Conservation (phyloP, 768 basidiomycete genomes). For the Suillus spraguei region DNA sequence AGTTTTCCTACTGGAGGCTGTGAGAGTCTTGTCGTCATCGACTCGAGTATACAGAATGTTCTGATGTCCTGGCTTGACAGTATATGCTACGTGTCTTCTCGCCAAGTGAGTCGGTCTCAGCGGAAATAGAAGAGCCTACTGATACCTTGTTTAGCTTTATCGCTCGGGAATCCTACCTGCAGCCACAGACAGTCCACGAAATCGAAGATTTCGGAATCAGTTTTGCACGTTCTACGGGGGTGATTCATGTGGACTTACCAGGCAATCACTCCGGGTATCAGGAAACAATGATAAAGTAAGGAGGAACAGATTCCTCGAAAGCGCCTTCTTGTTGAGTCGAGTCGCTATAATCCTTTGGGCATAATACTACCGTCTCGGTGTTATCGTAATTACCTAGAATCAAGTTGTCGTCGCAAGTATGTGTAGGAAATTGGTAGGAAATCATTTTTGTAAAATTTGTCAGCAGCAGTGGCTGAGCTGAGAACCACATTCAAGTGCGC, state of each 20-base stretch:
- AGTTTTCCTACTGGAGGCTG: conserved; percentile 27
- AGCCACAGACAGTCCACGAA: background rate
- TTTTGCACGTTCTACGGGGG: background rate
- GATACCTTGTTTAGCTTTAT: conserved; percentile 21
- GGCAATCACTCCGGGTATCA: background rate
- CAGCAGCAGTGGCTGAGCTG: background rate
- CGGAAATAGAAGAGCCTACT: background rate
- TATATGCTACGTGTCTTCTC: conserved; percentile 32
- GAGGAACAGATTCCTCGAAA: background rate
- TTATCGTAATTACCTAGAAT: background rate
- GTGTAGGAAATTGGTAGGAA: background rate
- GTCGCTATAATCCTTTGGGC: background rate
- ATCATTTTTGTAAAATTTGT: conserved; percentile 8
- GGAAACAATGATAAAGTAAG: background rate
- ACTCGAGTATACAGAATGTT: background rate
- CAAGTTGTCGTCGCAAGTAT: background rate
- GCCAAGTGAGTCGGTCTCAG: conserved; percentile 24
- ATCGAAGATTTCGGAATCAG: background rate
- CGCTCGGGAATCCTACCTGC: conserved; percentile 31
- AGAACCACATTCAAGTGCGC: background rate
- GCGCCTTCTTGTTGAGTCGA: background rate
- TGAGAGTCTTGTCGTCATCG: conserved; percentile 13
- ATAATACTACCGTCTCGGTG: background rate
- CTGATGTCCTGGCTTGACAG: conserved; percentile 11
- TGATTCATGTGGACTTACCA: background rate